Percentiles rank a stretch among this genome's conserved stretches.
These are phyloP conservation scores for Pythium brachiatum DNA, from an alignment of 352 stramenopile species.

Conservation along the genomic window DNA sequence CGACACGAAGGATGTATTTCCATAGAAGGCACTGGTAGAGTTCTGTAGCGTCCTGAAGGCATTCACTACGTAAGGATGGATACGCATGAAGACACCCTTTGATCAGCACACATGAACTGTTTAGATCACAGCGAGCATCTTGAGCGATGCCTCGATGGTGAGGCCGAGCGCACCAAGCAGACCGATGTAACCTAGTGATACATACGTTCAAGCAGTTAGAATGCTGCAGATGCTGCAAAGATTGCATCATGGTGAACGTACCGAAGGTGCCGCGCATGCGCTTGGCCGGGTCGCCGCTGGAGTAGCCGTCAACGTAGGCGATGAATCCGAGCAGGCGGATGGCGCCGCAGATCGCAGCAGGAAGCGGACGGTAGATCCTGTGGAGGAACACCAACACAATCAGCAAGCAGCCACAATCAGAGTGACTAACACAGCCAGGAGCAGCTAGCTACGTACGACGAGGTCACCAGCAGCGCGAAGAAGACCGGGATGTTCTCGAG, in stretches of 20 bases:
- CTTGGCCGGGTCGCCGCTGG: conserved; percentile 59
- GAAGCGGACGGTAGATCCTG: conserved; percentile 59
- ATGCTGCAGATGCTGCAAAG: background rate
- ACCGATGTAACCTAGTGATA: conserved; percentile 51
- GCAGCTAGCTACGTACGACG: conserved; percentile 36
- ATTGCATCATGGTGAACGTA: conserved; percentile 19
- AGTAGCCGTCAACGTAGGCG: conserved; percentile 63
- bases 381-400: background rate
- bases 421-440: conserved; percentile 3
- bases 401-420: background rate
- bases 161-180: conserved; percentile 33
- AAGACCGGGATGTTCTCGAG: conserved; percentile 86
- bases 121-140: conserved; percentile 31
- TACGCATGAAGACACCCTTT: too few species aligned
- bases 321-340: conserved; percentile 65
- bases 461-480: conserved; percentile 50
- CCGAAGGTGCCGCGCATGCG: conserved; percentile 55
- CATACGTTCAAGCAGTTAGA: background rate
- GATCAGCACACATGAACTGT: too few species aligned
- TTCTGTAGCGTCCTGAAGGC: too few species aligned
- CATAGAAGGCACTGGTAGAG: too few species aligned
- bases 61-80: too few species aligned
- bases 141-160: conserved; percentile 32
- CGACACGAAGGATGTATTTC: too few species aligned
- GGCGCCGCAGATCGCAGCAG: conserved; percentile 51